Base-by-base conservation (phyloP, 2,329 filamentous ascomycete species). In the Didymosphaeria variabile region DNA sequence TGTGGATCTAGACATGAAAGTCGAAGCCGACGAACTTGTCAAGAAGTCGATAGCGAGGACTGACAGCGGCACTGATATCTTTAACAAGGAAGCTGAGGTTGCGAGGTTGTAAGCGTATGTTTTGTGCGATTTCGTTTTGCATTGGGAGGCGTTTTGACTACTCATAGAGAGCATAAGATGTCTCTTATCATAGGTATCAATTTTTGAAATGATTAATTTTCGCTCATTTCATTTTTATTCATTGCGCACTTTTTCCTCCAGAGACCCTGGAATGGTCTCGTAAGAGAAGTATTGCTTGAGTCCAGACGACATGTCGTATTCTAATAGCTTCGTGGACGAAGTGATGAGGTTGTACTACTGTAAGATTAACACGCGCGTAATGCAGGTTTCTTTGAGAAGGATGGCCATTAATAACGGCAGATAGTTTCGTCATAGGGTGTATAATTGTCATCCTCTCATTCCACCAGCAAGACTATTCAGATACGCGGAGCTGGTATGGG, bases 1-100 rank as follows among this genome's bases (percentile, higher is more conserved):
- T 4, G 60, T 66, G 21, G 82, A 83, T 63, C 64, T 80, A 60
- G 61, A 64, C 15, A 52, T 76, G 56, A 56, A 70, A 23, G 62
- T 47, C 3, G 64, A 61, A 32, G 56, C 7, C 21, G 29, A 23
- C 45, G 57, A 45, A 50, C 21, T 32, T 54, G 50, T 45, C 45
- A 62, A 44, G 17, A 40, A 32, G 10, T 52, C 44, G 2, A 54
- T 59, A 10, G 54, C 45, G 29, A 63, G 64, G 57, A 68, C 64
- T 13, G 66, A 66, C 42, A 68, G 63, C 55, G 62, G 55, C 40
- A 50, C 29, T 19, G 45, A 46, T 19, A 34, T 40, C n/a, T 23
- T 40, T 29, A n/a, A 56, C 13, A 54, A 23, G 26, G 56, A 58
- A 38, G 34, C 19, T 4, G 49, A 58, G 29, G 44, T 61, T 49